Evolutionary conservation across 257 asterid species (phyloP).

Genomic region (Eustoma russellianum): DNA sequence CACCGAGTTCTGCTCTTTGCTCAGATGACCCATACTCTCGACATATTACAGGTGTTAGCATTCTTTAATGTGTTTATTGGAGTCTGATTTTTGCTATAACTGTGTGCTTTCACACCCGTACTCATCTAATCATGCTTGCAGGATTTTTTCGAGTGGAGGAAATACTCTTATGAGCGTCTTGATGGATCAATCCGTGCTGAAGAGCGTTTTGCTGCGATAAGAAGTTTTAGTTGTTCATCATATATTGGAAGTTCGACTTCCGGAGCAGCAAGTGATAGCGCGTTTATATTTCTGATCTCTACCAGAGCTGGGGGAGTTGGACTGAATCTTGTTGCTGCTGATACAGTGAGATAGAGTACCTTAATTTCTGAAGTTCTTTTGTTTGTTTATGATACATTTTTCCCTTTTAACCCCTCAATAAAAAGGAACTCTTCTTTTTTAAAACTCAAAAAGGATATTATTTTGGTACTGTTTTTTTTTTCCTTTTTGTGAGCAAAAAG

Average conservation of each 20-base stretch:
- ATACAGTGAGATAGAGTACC: conserved; percentile 45
- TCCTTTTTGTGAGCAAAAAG: no score
- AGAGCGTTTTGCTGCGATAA: conserved; percentile 93
- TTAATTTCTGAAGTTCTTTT: no score
- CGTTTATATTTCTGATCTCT: conserved; percentile 83
- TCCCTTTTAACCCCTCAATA: no score
- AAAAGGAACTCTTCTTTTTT: no score
- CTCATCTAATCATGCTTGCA: conserved; percentile 17
- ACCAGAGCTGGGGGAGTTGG: conserved; percentile 99
- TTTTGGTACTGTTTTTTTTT: no score
- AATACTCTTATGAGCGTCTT: conserved; percentile 86
- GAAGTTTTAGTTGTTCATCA: conserved; percentile 65
- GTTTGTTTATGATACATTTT: no score
- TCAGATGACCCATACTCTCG: conserved; percentile 96
- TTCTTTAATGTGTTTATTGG: neutral
- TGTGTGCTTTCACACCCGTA: conserved; percentile 1
- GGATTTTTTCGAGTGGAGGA: conserved; percentile 85
- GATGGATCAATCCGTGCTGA: conserved; percentile 96
- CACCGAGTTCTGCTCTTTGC: conserved; percentile 83
- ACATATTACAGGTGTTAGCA: conserved; percentile 67
- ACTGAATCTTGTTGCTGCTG: conserved; percentile 96
- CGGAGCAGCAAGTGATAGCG: conserved; percentile 24
- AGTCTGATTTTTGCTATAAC: neutral
- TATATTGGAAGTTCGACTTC: conserved; percentile 18
- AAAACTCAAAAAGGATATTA: no score